Conservation (phyloP, 2,329 filamentous ascomycete species). For the Lecanicillium sp. region DNA sequence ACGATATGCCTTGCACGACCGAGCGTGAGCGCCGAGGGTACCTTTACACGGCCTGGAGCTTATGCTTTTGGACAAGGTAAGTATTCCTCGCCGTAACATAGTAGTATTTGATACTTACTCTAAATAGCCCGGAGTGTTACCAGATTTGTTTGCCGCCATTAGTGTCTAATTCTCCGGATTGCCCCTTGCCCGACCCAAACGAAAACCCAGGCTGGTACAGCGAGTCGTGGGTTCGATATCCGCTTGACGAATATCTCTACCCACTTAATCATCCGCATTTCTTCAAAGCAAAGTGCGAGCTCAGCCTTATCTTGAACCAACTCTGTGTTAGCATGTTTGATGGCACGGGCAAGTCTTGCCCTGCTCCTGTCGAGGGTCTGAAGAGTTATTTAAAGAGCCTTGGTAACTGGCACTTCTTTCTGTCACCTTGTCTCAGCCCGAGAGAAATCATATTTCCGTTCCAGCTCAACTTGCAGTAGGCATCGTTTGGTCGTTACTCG, state of each 20-base stretch:
- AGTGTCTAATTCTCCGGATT: slow-evolving; percentile 17
- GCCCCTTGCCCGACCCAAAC: slow-evolving; percentile 16
- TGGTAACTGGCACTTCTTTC: slow-evolving; percentile 15
- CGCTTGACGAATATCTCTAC: slow-evolving; percentile 12
- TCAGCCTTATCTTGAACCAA: slow-evolving; percentile 21
- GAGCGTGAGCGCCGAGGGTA: slow-evolving; percentile 9
- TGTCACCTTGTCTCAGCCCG: slow-evolving; percentile 16
- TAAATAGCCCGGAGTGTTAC: slow-evolving; percentile 8
- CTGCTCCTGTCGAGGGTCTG: slow-evolving; percentile 8
- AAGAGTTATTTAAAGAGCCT: slow-evolving; percentile 11
- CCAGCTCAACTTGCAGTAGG: slow-evolving; percentile 24
- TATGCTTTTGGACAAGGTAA: slow-evolving; percentile 25
- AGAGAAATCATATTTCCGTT: slow-evolving; percentile 17
- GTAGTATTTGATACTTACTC: not conserved
- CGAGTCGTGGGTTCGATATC: slow-evolving; percentile 22
- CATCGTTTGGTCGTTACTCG: slow-evolving; percentile 1
- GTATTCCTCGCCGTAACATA: slow-evolving; percentile 1
- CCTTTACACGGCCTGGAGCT: slow-evolving; percentile 23
- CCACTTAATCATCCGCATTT: slow-evolving; percentile 14
- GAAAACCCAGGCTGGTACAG: slow-evolving; percentile 18
- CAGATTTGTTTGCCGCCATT: slow-evolving; percentile 13
- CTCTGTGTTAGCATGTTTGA: slow-evolving; percentile 8
- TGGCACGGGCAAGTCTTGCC: not conserved
- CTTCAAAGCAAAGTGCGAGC: slow-evolving; percentile 18
- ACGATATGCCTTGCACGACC: slow-evolving; percentile 6